Conservation (phyloP, 1,139 yeast species). For the Diutina rugosa region DNA sequence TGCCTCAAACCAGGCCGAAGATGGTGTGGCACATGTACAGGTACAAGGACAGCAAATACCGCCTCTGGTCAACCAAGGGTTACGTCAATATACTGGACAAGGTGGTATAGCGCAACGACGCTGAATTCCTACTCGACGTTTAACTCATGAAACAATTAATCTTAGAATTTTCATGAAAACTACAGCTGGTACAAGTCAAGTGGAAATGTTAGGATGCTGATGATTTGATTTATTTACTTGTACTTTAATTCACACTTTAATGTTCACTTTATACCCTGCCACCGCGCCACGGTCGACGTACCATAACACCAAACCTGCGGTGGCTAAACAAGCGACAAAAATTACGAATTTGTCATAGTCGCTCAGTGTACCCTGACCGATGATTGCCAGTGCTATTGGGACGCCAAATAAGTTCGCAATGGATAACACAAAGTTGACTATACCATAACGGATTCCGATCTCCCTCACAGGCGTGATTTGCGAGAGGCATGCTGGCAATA, state of each 20-base stretch:
- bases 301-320: slow-evolving; percentile 12
- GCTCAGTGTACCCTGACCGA: slow-evolving; percentile 18
- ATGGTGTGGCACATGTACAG: neutral
- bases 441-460: slow-evolving; percentile 37
- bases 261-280: slow-evolving; percentile 6
- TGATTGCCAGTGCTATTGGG: slow-evolving; percentile 39
- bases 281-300: slow-evolving; percentile 9
- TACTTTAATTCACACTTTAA: slow-evolving; percentile 5
- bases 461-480: slow-evolving; percentile 35
- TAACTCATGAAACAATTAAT: too few relatives aligned
- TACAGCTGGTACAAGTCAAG: too few relatives aligned
- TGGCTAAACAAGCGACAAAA: slow-evolving; percentile 12
- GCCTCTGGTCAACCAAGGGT: neutral
- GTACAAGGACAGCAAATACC: neutral
- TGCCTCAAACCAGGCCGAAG: neutral
- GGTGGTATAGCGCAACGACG: neutral
- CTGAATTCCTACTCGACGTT: too few relatives aligned
- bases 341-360: slow-evolving; percentile 15
- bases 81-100: neutral
- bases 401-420: slow-evolving; percentile 32
- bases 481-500: slow-evolving; percentile 39
- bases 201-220: too few relatives aligned
- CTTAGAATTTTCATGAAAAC: too few relatives aligned
- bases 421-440: slow-evolving; percentile 30
- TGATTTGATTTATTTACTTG: neutral